A percentile compares a stretch with the other conserved stretches of the same genome.
phyloP scores from a whole-genome alignment of 257 asterid species.

The Thymus mandschuricus region DNA sequence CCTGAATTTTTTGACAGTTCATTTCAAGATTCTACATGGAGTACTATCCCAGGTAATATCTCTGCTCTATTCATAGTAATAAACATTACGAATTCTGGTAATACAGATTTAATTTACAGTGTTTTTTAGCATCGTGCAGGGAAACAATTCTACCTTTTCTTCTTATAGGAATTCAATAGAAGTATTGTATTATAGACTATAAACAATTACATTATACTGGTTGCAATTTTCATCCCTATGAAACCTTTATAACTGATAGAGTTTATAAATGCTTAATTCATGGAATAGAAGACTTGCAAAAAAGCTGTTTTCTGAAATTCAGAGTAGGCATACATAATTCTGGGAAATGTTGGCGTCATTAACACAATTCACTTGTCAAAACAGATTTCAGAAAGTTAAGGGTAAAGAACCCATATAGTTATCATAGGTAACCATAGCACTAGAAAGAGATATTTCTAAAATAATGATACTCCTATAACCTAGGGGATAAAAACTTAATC shows the following conservation, averaged over 20 bases:
- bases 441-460: not conserved
- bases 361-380: not conserved
- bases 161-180: not conserved
- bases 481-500: not conserved
- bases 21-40: slow-evolving; percentile 86
- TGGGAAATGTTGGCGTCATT: not conserved
- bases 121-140: slow-evolving; percentile 1
- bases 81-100: slow-evolving; percentile 1
- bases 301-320: not conserved
- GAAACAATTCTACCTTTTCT: not conserved
- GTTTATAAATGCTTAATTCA: not conserved
- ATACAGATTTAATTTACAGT: not conserved
- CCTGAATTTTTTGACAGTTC: slow-evolving; percentile 56
- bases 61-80: slow-evolving; percentile 17
- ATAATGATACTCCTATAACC: not conserved
- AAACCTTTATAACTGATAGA: not conserved
- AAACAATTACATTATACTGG: slow-evolving; percentile 4
- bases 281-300: not conserved
- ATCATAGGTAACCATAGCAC: not conserved
- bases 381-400: not conserved
- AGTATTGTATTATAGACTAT: not conserved
- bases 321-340: not conserved
- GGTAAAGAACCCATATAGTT: not conserved
- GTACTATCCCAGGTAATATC: slow-evolving; percentile 73
- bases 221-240: not conserved